Percentiles rank a stretch among this genome's conserved stretches.
Evolutionary conservation across 345 rosid species (phyloP).

Genomic region (Salix koriyanagi): DNA sequence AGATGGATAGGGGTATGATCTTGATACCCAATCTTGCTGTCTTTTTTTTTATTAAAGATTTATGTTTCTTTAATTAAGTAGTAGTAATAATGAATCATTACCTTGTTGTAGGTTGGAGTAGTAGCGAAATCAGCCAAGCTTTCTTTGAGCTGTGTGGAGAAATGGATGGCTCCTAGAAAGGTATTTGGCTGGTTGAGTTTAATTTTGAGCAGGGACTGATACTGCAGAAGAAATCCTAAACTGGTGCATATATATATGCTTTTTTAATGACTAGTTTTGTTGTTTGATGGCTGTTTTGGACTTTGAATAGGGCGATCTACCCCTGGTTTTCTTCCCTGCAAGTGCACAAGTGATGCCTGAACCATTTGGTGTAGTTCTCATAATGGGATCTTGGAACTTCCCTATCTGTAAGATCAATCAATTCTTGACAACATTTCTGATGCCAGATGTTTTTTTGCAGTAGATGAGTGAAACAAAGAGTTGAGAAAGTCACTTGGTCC

Average conservation of each 20-base stretch:
- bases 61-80: not conserved
- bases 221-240: not conserved
- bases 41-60: no score
- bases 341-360: conserved; percentile 58
- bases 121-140: conserved; percentile 51
- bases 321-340: conserved; percentile 59
- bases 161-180: conserved; percentile 74
- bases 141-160: conserved; percentile 49
- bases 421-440: not conserved
- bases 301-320: conserved; percentile 39
- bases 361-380: conserved; percentile 77
- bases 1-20: no score
- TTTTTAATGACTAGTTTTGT: not conserved
- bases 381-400: conserved; percentile 78
- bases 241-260: no score
- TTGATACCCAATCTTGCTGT: no score
- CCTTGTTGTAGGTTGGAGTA: conserved; percentile 45
- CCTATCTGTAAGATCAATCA: conserved; percentile 59
- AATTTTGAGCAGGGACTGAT: not conserved
- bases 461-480: not conserved
- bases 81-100: not conserved
- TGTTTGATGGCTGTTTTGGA: not conserved
- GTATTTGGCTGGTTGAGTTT: conserved; percentile 23
- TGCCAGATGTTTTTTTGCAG: not conserved
- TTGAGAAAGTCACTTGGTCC: no score